Base-by-base conservation (phyloP, 176 grass and related monocot species). In the Oryza meyeriana region DNA sequence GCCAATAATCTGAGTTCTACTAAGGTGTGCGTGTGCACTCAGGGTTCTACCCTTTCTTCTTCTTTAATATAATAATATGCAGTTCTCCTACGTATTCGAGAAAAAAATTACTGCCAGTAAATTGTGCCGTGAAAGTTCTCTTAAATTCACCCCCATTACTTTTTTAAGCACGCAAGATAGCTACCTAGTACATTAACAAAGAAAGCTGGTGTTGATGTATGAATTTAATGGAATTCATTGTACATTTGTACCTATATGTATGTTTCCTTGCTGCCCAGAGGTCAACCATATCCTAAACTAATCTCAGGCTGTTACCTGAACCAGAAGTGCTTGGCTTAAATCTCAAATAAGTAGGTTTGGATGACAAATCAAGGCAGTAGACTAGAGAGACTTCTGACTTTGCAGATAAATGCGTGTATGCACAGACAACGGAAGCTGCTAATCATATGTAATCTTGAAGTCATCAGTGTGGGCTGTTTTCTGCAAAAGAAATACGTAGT, bases 351-450 rank as follows among this genome's bases (percentile, higher is more conserved):
- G 18, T 57, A 20, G 52, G 52, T 10, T 58, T 58, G 22, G 52
- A 58, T 58, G 52, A 58, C 42, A 82, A n/a, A 62, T 14, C 62
- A 20, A 59, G 38, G 38, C 47, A 35, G 22, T 18, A 29, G 65
- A 38, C 64, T 34, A n/a, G 45, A 62, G 36, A 85, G 69, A 42
- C 14, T 44, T 85, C 69, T 88, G 76, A 75, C 71, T 81, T 31
- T 64, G 48, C 48, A 36, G 9, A 28, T 20, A n/a, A 45, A 31
- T 35, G 30, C 24, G 55, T 79, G 65, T 18, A 79, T 16, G 17
- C 16, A 47, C 24, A 35, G 57, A 72, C 10, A 79, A 34, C 68
- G 12, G 29, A 77, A 68, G 59, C 81, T 74, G 64, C 59, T 73
- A 72, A 72, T 39, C 66, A 39, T 26, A 10, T 2, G 18, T 71